Percentiles rank a stretch among this genome's conserved stretches.
Evolutionary conservation across 495 filamentous ascomycete species (phyloP).

Genomic region (Penicillium diatomitis): DNA sequence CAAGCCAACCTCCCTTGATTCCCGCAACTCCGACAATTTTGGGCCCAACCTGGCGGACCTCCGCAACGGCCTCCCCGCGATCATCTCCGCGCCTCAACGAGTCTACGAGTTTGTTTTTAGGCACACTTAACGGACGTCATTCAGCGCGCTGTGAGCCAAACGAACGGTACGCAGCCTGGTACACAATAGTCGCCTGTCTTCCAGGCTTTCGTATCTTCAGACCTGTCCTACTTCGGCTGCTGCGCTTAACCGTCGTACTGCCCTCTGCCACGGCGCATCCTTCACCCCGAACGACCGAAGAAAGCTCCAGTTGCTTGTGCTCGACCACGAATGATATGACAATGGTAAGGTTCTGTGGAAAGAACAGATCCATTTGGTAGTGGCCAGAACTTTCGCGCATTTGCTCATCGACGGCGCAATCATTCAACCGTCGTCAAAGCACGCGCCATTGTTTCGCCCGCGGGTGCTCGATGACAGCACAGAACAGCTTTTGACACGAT

Average conservation of each 20-base stretch:
- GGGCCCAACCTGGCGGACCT: neutral
- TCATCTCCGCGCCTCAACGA: neutral
- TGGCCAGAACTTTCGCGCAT: neutral
- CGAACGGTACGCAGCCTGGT: no score
- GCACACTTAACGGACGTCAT: no score
- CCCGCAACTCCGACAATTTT: conserved; percentile 4
- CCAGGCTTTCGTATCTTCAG: neutral
- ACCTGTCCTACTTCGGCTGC: neutral
- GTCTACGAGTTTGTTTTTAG: no score
- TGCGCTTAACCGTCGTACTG: no score
- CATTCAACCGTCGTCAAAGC: no score
- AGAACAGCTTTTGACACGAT: conserved; percentile 9
- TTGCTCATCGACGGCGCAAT: neutral
- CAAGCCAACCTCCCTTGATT: conserved; percentile 1
- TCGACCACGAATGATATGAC: neutral
- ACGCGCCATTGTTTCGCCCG: neutral
- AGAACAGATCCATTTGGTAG: conserved; percentile 3
- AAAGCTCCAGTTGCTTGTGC: neutral
- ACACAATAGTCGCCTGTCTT: no score
- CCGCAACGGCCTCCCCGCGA: neutral
- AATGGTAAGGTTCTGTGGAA: conserved; percentile 8
- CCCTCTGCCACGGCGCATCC: neutral
- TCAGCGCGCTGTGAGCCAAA: no score
- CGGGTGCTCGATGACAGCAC: neutral
- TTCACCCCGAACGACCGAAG: neutral